Evolutionary conservation across 345 rosid species (phyloP).

Genomic region (Cardamine occulta): DNA sequence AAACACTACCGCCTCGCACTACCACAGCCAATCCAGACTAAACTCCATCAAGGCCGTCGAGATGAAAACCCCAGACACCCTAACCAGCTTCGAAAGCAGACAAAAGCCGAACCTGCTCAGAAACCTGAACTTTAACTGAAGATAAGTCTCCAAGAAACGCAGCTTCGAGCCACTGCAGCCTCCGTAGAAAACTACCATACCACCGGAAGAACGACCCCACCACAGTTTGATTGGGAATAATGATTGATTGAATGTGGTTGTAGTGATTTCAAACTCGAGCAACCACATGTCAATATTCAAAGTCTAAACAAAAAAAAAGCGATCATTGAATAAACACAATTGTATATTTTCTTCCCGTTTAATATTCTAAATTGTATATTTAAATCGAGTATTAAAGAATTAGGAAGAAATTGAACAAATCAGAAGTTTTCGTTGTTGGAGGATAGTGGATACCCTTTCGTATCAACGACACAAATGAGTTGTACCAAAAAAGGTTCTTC

Average conservation of each 20-base stretch:
- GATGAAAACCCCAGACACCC: too few relatives aligned
- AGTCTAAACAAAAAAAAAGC: neutral
- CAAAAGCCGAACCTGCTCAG: too few relatives aligned
- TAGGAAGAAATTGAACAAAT: neutral
- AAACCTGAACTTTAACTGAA: too few relatives aligned
- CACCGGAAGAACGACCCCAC: too few relatives aligned
- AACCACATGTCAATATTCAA: constrained; percentile 18
- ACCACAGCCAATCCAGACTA: too few relatives aligned
- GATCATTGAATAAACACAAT: neutral
- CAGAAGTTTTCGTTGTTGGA: constrained; percentile 8
- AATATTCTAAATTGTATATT: neutral
- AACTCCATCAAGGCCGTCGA: too few relatives aligned
- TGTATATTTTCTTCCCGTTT: neutral
- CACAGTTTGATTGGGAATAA: neutral
- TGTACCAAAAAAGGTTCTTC: constrained; percentile 19
- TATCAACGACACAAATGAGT: constrained; percentile 21
- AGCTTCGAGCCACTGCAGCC: too few relatives aligned
- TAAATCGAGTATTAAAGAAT: neutral
- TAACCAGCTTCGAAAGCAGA: too few relatives aligned
- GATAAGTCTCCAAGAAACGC: too few relatives aligned
- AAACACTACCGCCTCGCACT: too few relatives aligned
- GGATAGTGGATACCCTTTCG: neutral
- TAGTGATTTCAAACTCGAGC: neutral
- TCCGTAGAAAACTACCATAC: too few relatives aligned
- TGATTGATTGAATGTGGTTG: neutral